Conservation (phyloP, 306 rosid species). For the Lathyrus aphaca region DNA sequence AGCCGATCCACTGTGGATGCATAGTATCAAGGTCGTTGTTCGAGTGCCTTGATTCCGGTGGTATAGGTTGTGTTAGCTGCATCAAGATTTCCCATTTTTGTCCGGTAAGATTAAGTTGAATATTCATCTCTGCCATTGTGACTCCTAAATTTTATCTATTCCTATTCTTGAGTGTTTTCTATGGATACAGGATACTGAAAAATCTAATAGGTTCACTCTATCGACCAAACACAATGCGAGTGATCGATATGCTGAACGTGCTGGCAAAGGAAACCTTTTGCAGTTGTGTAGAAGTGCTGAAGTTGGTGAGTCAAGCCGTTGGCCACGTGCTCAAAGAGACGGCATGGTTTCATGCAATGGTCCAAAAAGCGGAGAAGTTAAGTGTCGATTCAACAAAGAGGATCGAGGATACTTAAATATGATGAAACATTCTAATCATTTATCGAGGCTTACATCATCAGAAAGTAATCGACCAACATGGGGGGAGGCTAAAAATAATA, state of each 20-base stretch:
- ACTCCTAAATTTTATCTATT: slow-evolving; percentile 14
- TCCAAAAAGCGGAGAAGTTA: slow-evolving; percentile 47
- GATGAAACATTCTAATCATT: slow-evolving; percentile 47
- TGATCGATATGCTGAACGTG: slow-evolving; percentile 44
- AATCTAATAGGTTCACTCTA: slow-evolving; percentile 48
- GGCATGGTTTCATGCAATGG: slow-evolving; percentile 48
- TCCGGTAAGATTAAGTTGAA: slow-evolving; percentile 55
- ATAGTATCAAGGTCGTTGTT: slow-evolving; percentile 60
- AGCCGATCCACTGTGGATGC: slow-evolving; percentile 91
- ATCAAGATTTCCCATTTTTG: slow-evolving; percentile 47
- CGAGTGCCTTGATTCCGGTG: slow-evolving; percentile 73
- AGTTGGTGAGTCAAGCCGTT: slow-evolving; percentile 56
- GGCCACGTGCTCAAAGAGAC: slow-evolving; percentile 55
- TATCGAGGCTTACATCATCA: slow-evolving; percentile 44
- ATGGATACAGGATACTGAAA: slow-evolving; percentile 52
- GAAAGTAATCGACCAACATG: slow-evolving; percentile 52
- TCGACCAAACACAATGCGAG: slow-evolving; percentile 44
- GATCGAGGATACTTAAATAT: slow-evolving; percentile 57
- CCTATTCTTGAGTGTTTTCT: slow-evolving; percentile 30
- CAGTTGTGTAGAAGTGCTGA: slow-evolving; percentile 67
- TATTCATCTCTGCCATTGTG: slow-evolving; percentile 2
- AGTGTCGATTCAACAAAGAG: slow-evolving; percentile 43
- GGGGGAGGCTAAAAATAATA: slow-evolving; percentile 61
- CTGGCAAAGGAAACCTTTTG: slow-evolving; percentile 65
- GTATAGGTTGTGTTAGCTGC: slow-evolving; percentile 71